Conservation (phyloP, 495 filamentous ascomycete species). For the Extremus antarcticus region DNA sequence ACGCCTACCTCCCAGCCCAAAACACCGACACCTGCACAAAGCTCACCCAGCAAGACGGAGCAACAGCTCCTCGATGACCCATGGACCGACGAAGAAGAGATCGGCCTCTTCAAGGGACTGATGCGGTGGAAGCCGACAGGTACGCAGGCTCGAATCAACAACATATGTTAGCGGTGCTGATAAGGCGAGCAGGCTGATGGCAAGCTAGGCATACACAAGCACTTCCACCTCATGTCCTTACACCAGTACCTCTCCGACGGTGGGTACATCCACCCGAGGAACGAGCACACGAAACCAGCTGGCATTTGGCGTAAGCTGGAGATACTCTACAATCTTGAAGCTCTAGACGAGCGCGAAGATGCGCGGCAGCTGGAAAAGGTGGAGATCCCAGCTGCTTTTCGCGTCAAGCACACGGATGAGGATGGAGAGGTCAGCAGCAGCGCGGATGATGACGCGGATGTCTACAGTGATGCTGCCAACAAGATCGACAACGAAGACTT, state of each 20-base stretch:
- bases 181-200: slow-evolving; percentile 7
- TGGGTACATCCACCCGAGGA: slow-evolving; percentile 56
- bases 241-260: slow-evolving; percentile 76
- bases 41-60: slow-evolving; percentile 13
- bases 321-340: slow-evolving; percentile 75
- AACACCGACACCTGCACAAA: slow-evolving; percentile 5
- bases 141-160: slow-evolving; percentile 25
- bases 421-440: slow-evolving; percentile 43
- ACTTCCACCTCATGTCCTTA: slow-evolving; percentile 90
- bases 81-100: slow-evolving; percentile 94
- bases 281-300: slow-evolving; percentile 71
- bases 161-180: not conserved
- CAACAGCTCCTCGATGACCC: slow-evolving; percentile 48
- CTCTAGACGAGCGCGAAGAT: slow-evolving; percentile 69
- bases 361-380: slow-evolving; percentile 13
- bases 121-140: slow-evolving; percentile 93
- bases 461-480: slow-evolving; percentile 17
- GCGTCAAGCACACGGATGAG: slow-evolving; percentile 46
- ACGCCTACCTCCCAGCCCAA: slow-evolving; percentile 13
- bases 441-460: slow-evolving; percentile 28
- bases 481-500: slow-evolving; percentile 51
- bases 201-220: slow-evolving; percentile 78
- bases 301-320: slow-evolving; percentile 85
- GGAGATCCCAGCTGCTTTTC: slow-evolving; percentile 8
- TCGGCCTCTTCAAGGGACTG: slow-evolving; percentile 76